These are phyloP conservation scores for Pinus taeda DNA, from an alignment of 75 land plant genomes.

Conservation along the genomic window DNA sequence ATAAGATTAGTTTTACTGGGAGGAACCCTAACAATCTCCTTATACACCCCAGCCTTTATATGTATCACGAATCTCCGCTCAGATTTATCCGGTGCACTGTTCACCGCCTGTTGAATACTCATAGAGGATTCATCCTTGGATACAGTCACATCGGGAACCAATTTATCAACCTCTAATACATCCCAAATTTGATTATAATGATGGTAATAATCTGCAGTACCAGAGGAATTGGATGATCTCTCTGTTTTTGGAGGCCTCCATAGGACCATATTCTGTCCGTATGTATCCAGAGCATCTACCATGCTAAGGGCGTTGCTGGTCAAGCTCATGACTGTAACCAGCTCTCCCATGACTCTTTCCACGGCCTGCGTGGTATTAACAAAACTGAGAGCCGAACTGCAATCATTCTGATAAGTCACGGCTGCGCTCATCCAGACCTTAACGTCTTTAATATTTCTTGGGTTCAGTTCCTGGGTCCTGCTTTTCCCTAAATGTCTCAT, in stretches of 20 bases:
- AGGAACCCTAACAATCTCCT: slow-evolving; percentile 50
- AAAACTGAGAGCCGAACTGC: slow-evolving; percentile 54
- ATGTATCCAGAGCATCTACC: slow-evolving; percentile 41
- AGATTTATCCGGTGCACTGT: slow-evolving; percentile 33
- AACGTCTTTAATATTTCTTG: slow-evolving; percentile 21
- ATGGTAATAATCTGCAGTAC: background rate
- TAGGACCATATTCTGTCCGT: slow-evolving; percentile 21
- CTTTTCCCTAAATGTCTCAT: slow-evolving; percentile 10
- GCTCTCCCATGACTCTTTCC: too few species aligned
- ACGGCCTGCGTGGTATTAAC: slow-evolving; percentile 2
- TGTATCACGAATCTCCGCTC: slow-evolving; percentile 25
- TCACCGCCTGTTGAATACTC: slow-evolving; percentile 44
- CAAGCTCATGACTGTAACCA: slow-evolving; percentile 24
- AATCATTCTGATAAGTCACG: slow-evolving; percentile 44
- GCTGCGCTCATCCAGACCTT: slow-evolving; percentile 67
- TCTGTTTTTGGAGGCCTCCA: slow-evolving; percentile 58
- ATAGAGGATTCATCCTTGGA: slow-evolving; percentile 26
- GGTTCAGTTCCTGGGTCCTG: background rate
- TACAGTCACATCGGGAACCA: slow-evolving; percentile 34
- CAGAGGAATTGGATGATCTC: slow-evolving; percentile 9
- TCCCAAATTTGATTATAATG: background rate
- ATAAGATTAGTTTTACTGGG: slow-evolving; percentile 28
- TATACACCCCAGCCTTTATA: slow-evolving; percentile 44
- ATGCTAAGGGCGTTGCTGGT: slow-evolving; percentile 79
- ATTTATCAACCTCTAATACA: slow-evolving; percentile 5